Conservation (phyloP, 1,284 basidiomycete species). For the Coniferiporia weirii region DNA sequence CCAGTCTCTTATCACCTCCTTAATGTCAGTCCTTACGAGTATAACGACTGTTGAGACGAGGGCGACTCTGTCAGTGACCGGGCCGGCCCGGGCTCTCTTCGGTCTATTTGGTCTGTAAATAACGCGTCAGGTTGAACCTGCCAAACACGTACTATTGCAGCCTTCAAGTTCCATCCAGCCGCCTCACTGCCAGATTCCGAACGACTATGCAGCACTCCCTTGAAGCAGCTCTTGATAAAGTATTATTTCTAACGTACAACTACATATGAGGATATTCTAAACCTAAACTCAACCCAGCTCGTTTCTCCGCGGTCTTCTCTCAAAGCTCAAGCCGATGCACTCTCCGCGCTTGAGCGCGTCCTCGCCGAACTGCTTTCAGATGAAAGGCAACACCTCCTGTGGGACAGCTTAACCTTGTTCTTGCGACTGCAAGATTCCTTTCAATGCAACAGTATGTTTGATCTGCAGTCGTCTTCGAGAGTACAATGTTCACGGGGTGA, state of each 20-base stretch:
- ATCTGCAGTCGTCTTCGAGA: too few species aligned
- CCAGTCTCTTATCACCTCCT: too few species aligned
- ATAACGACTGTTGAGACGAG: too few species aligned
- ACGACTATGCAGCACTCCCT: slow-evolving; percentile 27
- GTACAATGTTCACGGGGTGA: not conserved
- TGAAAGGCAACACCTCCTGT: slow-evolving; percentile 35
- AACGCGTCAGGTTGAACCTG: slow-evolving; percentile 3
- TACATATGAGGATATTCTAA: not conserved
- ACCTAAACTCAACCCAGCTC: slow-evolving; percentile 37
- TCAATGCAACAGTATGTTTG: slow-evolving; percentile 65
- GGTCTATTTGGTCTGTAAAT: not conserved
- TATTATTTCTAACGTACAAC: slow-evolving; percentile 25
- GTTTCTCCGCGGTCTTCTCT: slow-evolving; percentile 51
- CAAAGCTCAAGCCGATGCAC: slow-evolving; percentile 43
- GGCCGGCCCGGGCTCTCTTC: not conserved
- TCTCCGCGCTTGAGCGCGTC: slow-evolving; percentile 54
- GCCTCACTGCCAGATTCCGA: slow-evolving; percentile 18
- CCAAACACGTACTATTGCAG: not conserved
- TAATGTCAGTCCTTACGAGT: too few species aligned
- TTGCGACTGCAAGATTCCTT: slow-evolving; percentile 66
- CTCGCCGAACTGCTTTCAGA: slow-evolving; percentile 50
- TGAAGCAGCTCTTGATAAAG: slow-evolving; percentile 63
- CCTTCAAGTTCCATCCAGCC: not conserved
- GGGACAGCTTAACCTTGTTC: slow-evolving; percentile 35
- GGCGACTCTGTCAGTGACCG: not conserved